Base-by-base conservation (phyloP, 495 filamentous ascomycete genomes). In the Aspergillus olivimuriae region DNA sequence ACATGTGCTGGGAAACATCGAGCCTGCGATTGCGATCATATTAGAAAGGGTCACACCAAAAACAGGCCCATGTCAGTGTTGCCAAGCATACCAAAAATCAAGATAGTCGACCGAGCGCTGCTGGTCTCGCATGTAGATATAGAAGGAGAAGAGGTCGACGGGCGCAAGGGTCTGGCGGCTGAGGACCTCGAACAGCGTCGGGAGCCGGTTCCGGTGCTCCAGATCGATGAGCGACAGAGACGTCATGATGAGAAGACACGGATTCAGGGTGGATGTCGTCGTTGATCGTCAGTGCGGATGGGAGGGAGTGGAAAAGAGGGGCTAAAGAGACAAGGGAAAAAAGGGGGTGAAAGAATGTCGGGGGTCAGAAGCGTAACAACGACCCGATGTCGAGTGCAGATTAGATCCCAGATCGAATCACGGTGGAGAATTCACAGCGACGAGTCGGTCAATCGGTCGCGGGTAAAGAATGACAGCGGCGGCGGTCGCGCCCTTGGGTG, bases 41-140 rank as follows among this genome's bases (percentile, higher is more conserved):
- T 34, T 14, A n/a, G n/a, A n/a, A n/a, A n/a, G n/a, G n/a, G n/a
- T 31, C 39, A 6, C n/a, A 12, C 26, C 17, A 32, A 2, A 20
- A 12, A 3, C 9, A 1, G 12, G 3, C 10, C 4, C 22, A 10
- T 11, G 26, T 15, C n/a, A 33, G n/a, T n/a, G n/a, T 17, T 32
- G 20, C 39, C 3, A 1, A 35, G 14, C 46, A 18, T 71, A 98
- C 92, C 94, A 99, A 65, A 99, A 99, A 62, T 99, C 92, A 11
- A 99, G 73, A 54, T 97, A 97, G 56, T 99, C 92, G 7, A 99
- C 89, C 3, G 91, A 95, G 60, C 91, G 80, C 60, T 97, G 90
- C 67, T 96, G 89, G 62, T 99, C 94, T 44, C 92, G 78, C 92
- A 99, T 99, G 66, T 94, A 99, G 55, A 99, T 97, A 73, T 97